Percentiles rank a stretch among this genome's conserved stretches.
phyloP scores from a whole-genome alignment of 2,329 filamentous ascomycete genomes.

The Cercospora sojina region DNA sequence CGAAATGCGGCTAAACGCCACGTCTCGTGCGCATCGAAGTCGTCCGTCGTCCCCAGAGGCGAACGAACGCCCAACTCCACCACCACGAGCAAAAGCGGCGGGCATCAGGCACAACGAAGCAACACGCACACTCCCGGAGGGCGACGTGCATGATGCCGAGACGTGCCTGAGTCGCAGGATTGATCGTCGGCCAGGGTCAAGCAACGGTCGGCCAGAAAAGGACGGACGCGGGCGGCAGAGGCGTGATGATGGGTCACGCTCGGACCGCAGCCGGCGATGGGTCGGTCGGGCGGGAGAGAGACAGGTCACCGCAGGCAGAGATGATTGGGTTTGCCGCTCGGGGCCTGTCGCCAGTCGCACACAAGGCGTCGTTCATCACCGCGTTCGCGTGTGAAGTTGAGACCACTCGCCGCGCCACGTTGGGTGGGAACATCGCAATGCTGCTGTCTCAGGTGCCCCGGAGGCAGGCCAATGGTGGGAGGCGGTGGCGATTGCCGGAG shows the following conservation, averaged over 20 bases:
- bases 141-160: neutral
- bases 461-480: neutral
- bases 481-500: neutral
- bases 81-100: neutral
- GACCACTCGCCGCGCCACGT: neutral
- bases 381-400: neutral
- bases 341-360: neutral
- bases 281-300: neutral
- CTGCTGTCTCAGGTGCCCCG: neutral
- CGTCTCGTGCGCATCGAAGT: neutral
- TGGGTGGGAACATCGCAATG: neutral
- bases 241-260: neutral
- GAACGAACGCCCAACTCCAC: neutral
- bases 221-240: neutral
- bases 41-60: neutral
- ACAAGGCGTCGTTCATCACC: slow-evolving; percentile 7
- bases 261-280: neutral
- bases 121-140: neutral
- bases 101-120: neutral
- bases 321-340: neutral
- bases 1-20: neutral
- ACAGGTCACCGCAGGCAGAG: neutral
- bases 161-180: slow-evolving; percentile 3
- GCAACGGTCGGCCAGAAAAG: neutral
- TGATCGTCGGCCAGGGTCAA: slow-evolving; percentile 1